Percentiles rank a stretch among this genome's conserved stretches.
Evolutionary conservation across 345 rosid species (phyloP).

Genomic region (Syzygium grande): DNA sequence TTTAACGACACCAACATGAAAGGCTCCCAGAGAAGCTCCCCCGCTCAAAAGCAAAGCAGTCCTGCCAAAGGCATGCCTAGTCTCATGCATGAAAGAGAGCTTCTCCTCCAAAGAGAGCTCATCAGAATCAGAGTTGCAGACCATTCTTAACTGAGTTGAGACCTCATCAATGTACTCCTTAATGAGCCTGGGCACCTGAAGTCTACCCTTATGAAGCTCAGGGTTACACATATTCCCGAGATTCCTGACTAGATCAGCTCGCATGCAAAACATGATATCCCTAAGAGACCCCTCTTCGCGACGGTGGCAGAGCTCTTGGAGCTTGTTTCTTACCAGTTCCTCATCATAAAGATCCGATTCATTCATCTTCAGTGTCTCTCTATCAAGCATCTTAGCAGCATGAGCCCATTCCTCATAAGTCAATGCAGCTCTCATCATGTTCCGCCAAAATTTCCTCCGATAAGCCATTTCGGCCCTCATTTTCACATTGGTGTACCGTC

Average conservation of each 20-base stretch:
- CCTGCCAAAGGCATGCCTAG: conserved; percentile 94
- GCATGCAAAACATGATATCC: conserved; percentile 94
- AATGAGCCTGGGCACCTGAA: conserved; percentile 81
- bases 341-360: conserved; percentile 76
- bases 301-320: conserved; percentile 73
- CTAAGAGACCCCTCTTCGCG: conserved; percentile 84
- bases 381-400: conserved; percentile 96
- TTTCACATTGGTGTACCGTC: conserved; percentile 74
- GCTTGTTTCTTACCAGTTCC: conserved; percentile 83
- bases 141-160: conserved; percentile 84
- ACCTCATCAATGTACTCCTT: conserved; percentile 96
- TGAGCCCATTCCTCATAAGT: conserved; percentile 98
- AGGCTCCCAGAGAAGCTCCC: conserved; percentile 96
- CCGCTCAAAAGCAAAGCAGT: conserved; percentile 98
- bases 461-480: conserved; percentile 85
- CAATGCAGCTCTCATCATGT: conserved; percentile 90
- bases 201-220: conserved; percentile 95
- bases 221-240: conserved; percentile 98
- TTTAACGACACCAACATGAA: conserved; percentile 84
- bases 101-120: conserved; percentile 92
- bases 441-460: conserved; percentile 95
- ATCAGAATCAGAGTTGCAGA: conserved; percentile 74
- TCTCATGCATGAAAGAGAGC: conserved; percentile 96
- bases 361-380: conserved; percentile 67
- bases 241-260: conserved; percentile 92